Percentiles rank a stretch among this genome's conserved stretches.
phyloP scores from a whole-genome alignment of 352 stramenopile genomes.

The Blastocystis hominis region DNA sequence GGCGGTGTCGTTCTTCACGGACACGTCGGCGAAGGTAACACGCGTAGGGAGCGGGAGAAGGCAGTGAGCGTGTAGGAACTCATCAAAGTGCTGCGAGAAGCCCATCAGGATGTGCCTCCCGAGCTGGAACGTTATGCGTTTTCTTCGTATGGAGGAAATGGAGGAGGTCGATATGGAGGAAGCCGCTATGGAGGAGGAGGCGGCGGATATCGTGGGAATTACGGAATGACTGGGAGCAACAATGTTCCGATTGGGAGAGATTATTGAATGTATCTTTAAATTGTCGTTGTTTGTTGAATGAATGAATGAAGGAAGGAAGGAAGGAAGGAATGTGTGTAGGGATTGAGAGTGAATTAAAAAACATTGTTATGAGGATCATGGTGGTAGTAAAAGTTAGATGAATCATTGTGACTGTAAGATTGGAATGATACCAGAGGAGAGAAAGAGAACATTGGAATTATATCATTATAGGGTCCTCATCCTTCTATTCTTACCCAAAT shows the following conservation, averaged over 20 bases:
- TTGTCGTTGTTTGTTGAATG: neutral
- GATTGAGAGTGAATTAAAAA: no score
- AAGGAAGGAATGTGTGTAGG: no score
- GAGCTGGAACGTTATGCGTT: slow-evolving; percentile 70
- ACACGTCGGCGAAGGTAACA: slow-evolving; percentile 74
- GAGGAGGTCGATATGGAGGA: slow-evolving; percentile 63
- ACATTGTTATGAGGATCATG: no score
- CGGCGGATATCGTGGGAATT: slow-evolving; percentile 32
- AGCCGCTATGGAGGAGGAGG: slow-evolving; percentile 68
- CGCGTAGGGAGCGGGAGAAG: neutral
- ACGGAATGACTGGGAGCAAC: slow-evolving; percentile 52
- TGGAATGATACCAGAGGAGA: no score
- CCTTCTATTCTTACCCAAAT: no score
- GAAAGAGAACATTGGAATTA: no score
- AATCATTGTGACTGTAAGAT: no score
- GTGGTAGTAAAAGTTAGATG: no score
- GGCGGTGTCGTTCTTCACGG: slow-evolving; percentile 84
- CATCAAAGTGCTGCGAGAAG: slow-evolving; percentile 77
- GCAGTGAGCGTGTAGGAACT: slow-evolving; percentile 64
- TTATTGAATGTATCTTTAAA: slow-evolving; percentile 4
- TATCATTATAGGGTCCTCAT: no score
- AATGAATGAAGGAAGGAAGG: neutral
- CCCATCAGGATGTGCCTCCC: slow-evolving; percentile 75
- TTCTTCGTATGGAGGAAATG: slow-evolving; percentile 66
- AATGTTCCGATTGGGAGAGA: slow-evolving; percentile 12